These are phyloP conservation scores for Porodaedalea pini DNA, from an alignment of 1,284 basidiomycete species.

Conservation along the genomic window DNA sequence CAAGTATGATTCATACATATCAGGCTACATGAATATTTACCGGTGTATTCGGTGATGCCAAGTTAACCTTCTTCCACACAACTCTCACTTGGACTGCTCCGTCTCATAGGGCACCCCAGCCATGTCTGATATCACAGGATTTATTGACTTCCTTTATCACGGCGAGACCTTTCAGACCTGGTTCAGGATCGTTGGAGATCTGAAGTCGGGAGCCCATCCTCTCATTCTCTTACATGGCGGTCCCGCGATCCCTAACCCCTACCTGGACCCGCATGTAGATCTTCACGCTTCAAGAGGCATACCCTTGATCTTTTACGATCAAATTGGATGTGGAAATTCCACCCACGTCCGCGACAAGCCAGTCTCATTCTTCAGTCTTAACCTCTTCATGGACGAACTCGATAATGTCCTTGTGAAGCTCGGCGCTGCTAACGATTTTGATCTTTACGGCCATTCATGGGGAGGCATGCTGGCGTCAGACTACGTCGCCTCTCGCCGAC, in stretches of 20 bases:
- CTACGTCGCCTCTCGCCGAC: slow-evolving; percentile 25
- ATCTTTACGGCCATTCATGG: slow-evolving; percentile 48
- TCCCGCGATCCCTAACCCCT: slow-evolving; percentile 41
- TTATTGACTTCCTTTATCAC: slow-evolving; percentile 7
- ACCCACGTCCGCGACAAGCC: slow-evolving; percentile 39
- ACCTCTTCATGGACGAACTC: slow-evolving; percentile 48
- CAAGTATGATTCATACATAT: too few relatives aligned
- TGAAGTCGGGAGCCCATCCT: slow-evolving; percentile 29
- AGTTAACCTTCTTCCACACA: neutral
- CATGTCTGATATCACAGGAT: slow-evolving; percentile 7
- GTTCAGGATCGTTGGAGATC: slow-evolving; percentile 31
- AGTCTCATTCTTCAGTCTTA: slow-evolving; percentile 42
- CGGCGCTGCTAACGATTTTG: slow-evolving; percentile 35
- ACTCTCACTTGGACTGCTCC: neutral
- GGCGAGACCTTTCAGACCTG: slow-evolving; percentile 28
- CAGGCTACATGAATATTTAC: too few relatives aligned
- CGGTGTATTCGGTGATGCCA: too few relatives aligned
- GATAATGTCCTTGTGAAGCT: slow-evolving; percentile 41
- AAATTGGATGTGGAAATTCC: slow-evolving; percentile 45
- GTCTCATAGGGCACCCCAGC: neutral
- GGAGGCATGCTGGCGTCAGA: slow-evolving; percentile 45
- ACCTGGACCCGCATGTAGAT: slow-evolving; percentile 37
- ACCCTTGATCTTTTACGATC: slow-evolving; percentile 50
- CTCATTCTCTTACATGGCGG: slow-evolving; percentile 42
- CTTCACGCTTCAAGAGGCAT: slow-evolving; percentile 30